Percentiles rank a stretch among this genome's conserved stretches.
Conservation (phyloP, 768 basidiomycete genomes). For the Gymnopilus junonius region DNA sequence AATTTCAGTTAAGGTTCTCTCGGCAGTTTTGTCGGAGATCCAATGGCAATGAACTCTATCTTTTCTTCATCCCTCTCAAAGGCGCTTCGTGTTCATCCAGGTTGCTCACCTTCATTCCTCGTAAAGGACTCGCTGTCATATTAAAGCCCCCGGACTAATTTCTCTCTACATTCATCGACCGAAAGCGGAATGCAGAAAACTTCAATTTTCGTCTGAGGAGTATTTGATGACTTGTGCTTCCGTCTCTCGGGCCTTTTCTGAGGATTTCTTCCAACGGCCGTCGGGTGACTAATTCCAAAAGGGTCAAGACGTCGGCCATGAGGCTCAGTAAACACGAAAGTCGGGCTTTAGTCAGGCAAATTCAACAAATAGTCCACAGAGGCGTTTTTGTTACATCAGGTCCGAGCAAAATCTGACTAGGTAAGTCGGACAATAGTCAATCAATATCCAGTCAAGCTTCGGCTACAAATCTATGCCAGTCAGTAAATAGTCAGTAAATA, state of each 20-base stretch:
- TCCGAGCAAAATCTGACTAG: no score
- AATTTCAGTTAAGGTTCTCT: background rate
- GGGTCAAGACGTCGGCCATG: slow-evolving; percentile 7
- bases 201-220: background rate
- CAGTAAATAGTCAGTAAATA: no score
- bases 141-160: background rate
- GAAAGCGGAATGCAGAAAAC: background rate
- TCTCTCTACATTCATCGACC: background rate
- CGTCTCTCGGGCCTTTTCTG: slow-evolving; percentile 2
- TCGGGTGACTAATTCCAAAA: slow-evolving; percentile 11
- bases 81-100: background rate
- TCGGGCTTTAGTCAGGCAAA: no score
- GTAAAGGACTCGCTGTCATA: background rate
- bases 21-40: background rate
- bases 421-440: no score
- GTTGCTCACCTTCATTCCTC: background rate
- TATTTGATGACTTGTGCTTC: slow-evolving; percentile 2
- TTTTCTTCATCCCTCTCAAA: background rate
- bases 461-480: no score
- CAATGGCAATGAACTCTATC: background rate
- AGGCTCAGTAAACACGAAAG: no score
- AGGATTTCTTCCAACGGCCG: background rate
- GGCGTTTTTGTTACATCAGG: no score
- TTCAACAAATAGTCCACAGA: no score
- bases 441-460: no score